Conservation (phyloP, 257 asterid species). For the Leptodermis oblonga region DNA sequence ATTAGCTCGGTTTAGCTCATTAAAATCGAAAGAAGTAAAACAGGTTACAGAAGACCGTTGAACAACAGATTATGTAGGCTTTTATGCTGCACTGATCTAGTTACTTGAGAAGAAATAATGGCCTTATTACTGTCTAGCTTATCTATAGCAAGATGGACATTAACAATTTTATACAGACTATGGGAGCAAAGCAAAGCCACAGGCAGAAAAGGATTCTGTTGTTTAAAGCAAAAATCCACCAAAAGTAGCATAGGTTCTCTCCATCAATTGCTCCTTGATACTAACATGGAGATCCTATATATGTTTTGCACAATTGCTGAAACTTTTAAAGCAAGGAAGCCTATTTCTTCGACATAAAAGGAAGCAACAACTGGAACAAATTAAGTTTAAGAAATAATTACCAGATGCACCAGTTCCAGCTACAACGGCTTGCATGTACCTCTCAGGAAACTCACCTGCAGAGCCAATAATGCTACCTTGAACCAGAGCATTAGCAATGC, state of each 20-base stretch:
- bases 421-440: conserved; percentile 88
- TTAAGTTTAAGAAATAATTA: conserved; percentile 13
- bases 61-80: not conserved
- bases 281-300: not conserved
- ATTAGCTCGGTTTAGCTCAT: not conserved
- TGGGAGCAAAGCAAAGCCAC: not conserved
- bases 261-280: not conserved
- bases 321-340: not conserved
- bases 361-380: not conserved
- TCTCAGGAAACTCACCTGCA: conserved; percentile 81
- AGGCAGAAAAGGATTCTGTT: not conserved
- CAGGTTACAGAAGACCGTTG: not conserved
- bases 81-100: no score
- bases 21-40: not conserved
- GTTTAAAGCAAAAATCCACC: no score
- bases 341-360: not conserved
- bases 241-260: no score
- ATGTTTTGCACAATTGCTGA: not conserved
- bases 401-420: conserved; percentile 97
- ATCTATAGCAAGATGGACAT: no score
- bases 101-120: no score
- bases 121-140: no score
- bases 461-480: conserved; percentile 83
- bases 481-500: conserved; percentile 78
- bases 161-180: no score